These are phyloP conservation scores for Boletus barrowsii DNA, from an alignment of 768 basidiomycete species.

Conservation along the genomic window DNA sequence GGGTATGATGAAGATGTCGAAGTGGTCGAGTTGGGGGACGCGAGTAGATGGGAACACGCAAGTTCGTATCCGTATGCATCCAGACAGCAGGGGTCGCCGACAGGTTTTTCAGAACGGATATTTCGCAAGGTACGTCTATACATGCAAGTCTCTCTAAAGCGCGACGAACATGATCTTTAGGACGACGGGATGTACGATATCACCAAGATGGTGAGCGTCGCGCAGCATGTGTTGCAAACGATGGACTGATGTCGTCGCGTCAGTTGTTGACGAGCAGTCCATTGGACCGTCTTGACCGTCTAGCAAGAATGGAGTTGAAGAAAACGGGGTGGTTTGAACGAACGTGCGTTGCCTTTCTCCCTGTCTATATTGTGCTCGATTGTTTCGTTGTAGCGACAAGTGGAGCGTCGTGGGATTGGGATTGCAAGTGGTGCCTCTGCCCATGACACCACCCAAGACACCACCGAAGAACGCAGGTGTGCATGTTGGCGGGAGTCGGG, in stretches of 20 bases:
- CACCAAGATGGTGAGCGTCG: slow-evolving; percentile 26
- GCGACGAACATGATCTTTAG: slow-evolving; percentile 7
- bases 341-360: slow-evolving; percentile 4
- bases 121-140: slow-evolving; percentile 14
- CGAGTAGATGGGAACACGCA: slow-evolving; percentile 13
- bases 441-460: slow-evolving; percentile 11
- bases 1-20: slow-evolving; percentile 22
- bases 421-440: slow-evolving; percentile 5
- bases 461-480: neutral
- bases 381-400: slow-evolving; percentile 22
- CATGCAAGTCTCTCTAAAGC: neutral
- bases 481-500: neutral
- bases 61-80: slow-evolving; percentile 14
- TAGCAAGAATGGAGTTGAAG: slow-evolving; percentile 29
- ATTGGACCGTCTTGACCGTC: slow-evolving; percentile 27
- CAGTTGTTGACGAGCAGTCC: slow-evolving; percentile 26
- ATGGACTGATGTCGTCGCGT: slow-evolving; percentile 3
- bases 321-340: slow-evolving; percentile 32
- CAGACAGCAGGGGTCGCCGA: neutral
- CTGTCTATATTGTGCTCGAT: neutral
- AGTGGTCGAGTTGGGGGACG: slow-evolving; percentile 11
- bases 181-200: slow-evolving; percentile 16
- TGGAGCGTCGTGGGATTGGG: slow-evolving; percentile 28
- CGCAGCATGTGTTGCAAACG: neutral
- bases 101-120: neutral